Evolutionary conservation across 1,284 basidiomycete genomes (phyloP), one percentile per base, ranked within the genome.

Genomic region (Cryptococcus sp.): DNA sequence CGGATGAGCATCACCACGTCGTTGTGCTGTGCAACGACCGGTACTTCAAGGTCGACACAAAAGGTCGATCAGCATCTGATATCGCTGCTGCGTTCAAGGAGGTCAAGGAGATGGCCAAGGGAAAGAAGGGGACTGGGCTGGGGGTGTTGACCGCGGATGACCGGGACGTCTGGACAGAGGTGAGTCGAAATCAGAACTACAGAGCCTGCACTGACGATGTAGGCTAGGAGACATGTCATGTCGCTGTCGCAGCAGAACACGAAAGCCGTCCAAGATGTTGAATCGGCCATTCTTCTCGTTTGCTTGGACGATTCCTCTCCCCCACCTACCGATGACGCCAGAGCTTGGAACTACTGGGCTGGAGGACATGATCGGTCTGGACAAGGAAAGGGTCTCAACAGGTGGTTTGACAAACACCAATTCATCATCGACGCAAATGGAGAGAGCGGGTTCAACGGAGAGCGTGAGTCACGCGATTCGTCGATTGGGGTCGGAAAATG

Each of bases 321-420:
- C 0, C 64, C 72, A 12, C 42, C 57, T 9, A 50, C 50, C 14
- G 65, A 67, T 36, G 88, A 97, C 60, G 83, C 90, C 35, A 78
- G 86, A 18, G 86, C 85, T 48, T 88, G 87, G 84, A 77, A 75
- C 21, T 82, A 85, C 53, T 98, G 94, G 94, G 85, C 86, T 24
- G 94, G 94, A 37, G 83, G 95, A 19, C 53, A 62, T 22, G 60
- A 59, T 39, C 53, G 59, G 24, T 54, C 50, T 7, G 43, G 56
- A 3, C 48, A 60, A 32, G 63, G 64, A 19, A 68, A 71, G 51
- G 92, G 89, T 36, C 79, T 83, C 56, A 97, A 97, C 74, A 79
- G 94, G 52, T 99, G 88, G 80, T 97, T 87, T 69, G 95, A 98
- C 78, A 98, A 98, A 75, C 94, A 98, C 71, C 87, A 97, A 71